Base-by-base conservation (phyloP, 495 filamentous ascomycete genomes). In the Viridothelium virens region DNA sequence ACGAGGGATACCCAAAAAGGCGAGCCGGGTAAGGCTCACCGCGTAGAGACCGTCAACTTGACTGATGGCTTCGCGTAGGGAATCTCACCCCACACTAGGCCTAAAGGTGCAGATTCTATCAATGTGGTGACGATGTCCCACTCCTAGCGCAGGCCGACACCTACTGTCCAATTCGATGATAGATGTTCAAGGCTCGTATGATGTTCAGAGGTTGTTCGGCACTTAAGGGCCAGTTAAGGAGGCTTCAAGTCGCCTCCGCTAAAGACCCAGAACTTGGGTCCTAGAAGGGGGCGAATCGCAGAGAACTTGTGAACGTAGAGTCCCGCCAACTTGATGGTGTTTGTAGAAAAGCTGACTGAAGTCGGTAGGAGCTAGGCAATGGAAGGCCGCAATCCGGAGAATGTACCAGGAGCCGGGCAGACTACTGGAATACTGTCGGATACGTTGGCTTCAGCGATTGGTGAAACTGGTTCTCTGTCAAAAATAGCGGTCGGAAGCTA, bases 241-340 rank as follows among this genome's bases (percentile, higher is more conserved):
- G 94, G 94, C 83, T 91, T 94, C 82, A 91, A 91, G 82, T 92
- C 89, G 83, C 89, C 91, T 87, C 94, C 92, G 83, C 86, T 85
- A 80, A 94, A 92, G 82, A 95, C 93, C 91, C 92, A 87, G 80
- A 85, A 84, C 73, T 86, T 85, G 76, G 94, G 92, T 82, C 91
- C 91, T 73, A 95, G 88, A 78, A 96, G 91, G 83, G 92, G 93
- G 84, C 90, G 89, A 74, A 88, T 80, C 83, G 90, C 90, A 75
- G 90, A 90, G 79, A 90, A 88, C 82, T 86, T 79, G 76, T 81
- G 78, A 77, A 82, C 83, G 78, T 79, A 87, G 85, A 86, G 83
- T 81, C 89, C 92, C 92, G 94, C 94, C 94, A 98, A 96, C 87
- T 96, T 97, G 93, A 84, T 88, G 85, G 75, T 77, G 73, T 85